Evolutionary conservation across 176 grass and related monocot genomes (phyloP).

Genomic region (Cenchrus americanus): DNA sequence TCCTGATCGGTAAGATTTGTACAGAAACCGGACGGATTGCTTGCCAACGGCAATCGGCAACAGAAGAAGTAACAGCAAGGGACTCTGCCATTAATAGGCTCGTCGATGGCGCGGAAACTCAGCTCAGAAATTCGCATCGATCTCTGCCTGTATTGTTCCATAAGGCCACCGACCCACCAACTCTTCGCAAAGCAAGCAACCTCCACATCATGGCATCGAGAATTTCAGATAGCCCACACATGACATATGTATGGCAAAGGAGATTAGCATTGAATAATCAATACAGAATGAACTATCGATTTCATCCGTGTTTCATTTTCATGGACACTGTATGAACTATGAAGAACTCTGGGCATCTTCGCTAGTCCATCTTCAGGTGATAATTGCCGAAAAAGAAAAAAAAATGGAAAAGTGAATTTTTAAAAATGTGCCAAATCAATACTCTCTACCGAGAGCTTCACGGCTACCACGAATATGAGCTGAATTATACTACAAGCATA

Average conservation of each 20-base stretch:
- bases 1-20: background rate
- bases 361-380: background rate
- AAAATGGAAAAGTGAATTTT: background rate
- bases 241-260: too few relatives aligned
- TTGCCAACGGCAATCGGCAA: background rate
- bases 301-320: background rate
- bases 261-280: too few relatives aligned
- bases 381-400: background rate
- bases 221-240: too few relatives aligned
- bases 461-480: background rate
- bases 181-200: background rate
- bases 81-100: background rate
- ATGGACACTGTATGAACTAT: too few relatives aligned
- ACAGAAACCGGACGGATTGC: background rate
- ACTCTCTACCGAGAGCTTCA: background rate
- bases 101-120: background rate
- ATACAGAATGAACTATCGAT: too few relatives aligned
- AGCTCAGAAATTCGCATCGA: background rate
- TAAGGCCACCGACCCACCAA: background rate
- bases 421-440: background rate
- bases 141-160: background rate
- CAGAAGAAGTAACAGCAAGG: background rate
- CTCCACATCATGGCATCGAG: too few relatives aligned
- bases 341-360: background rate
- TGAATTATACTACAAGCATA: background rate